These are phyloP conservation scores for Hypoxylon sp. DNA, from an alignment of 2,329 filamentous ascomycete genomes.

Conservation along the genomic window DNA sequence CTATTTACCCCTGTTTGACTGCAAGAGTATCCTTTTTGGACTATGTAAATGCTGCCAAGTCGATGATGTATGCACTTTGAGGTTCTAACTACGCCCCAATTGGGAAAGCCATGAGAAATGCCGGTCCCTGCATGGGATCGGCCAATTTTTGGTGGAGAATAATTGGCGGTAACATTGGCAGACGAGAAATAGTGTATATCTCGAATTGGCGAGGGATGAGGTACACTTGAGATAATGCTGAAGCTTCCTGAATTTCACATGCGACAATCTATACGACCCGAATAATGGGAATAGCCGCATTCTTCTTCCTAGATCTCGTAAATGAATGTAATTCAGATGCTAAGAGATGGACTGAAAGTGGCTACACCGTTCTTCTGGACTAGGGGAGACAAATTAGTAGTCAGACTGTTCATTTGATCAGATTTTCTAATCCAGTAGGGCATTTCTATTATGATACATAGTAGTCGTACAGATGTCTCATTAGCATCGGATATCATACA, in stretches of 20 bases:
- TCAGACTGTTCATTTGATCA: not conserved
- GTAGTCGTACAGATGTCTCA: slow-evolving; percentile 18
- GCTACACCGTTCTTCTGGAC: not conserved
- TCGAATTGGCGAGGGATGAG: too few relatives aligned
- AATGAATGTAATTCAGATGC: not conserved
- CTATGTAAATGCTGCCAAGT: not conserved
- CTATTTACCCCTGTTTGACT: not conserved
- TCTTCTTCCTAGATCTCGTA: not conserved
- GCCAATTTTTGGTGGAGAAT: slow-evolving; percentile 3
- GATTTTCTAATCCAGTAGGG: not conserved
- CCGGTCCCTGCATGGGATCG: slow-evolving; percentile 34
- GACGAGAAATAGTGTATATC: too few relatives aligned
- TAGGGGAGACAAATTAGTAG: not conserved
- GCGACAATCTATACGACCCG: too few relatives aligned
- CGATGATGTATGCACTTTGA: not conserved
- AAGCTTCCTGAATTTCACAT: not conserved
- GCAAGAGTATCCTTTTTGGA: not conserved
- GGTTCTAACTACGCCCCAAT: slow-evolving; percentile 1
- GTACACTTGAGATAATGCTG: not conserved
- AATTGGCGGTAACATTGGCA: slow-evolving; percentile 2
- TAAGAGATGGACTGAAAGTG: not conserved
- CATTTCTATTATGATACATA: slow-evolving; percentile 27
- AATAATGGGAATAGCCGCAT: too few relatives aligned
- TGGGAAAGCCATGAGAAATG: slow-evolving; percentile 31
- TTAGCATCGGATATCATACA: slow-evolving; percentile 9